Percentiles rank a stretch among this genome's conserved stretches.
Conservation (phyloP, 192 early-diverging fungal genomes). For the Gorgonomyces haynaldii region DNA sequence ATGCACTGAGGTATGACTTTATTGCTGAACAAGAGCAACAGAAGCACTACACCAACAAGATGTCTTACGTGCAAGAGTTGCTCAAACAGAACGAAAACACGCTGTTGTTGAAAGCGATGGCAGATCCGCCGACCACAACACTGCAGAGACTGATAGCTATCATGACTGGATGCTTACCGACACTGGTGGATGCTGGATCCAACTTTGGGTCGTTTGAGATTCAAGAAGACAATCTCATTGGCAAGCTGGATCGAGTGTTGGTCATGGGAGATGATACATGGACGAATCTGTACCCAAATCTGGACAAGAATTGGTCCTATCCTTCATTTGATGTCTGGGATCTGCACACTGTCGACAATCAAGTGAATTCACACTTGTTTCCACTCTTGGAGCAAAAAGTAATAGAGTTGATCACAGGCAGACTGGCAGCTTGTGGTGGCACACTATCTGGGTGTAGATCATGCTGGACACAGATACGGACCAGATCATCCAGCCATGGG, state of each 20-base stretch:
- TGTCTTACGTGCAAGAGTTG: slow-evolving; percentile 23
- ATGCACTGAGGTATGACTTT: slow-evolving; percentile 51
- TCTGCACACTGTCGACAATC: slow-evolving; percentile 87
- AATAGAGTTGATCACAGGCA: too few species aligned
- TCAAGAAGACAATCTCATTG: slow-evolving; percentile 42
- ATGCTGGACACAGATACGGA: slow-evolving; percentile 85
- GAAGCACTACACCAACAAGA: slow-evolving; percentile 28
- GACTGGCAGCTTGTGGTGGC: slow-evolving; percentile 79
- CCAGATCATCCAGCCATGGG: slow-evolving; percentile 80
- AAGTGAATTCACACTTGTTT: slow-evolving; percentile 53
- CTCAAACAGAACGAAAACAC: slow-evolving; percentile 18
- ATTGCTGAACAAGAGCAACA: slow-evolving; percentile 11
- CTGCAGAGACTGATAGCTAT: slow-evolving; percentile 50
- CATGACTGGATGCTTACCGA: slow-evolving; percentile 48
- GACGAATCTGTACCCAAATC: slow-evolving; percentile 70
- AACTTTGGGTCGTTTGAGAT: slow-evolving; percentile 44
- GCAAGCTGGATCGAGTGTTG: slow-evolving; percentile 29
- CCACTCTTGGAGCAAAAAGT: slow-evolving; percentile 24
- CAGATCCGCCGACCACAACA: slow-evolving; percentile 53
- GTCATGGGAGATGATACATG: slow-evolving; percentile 97
- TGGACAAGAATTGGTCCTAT: slow-evolving; percentile 38
- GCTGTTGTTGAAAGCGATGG: slow-evolving; percentile 29
- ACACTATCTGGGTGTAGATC: slow-evolving; percentile 65
- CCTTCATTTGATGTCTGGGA: slow-evolving; percentile 68
- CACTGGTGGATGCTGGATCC: slow-evolving; percentile 45